A percentile compares a stretch with the other conserved stretches of the same genome.
Conservation (phyloP, 495 filamentous ascomycete species). For the Penicillium psychrofluorescens region DNA sequence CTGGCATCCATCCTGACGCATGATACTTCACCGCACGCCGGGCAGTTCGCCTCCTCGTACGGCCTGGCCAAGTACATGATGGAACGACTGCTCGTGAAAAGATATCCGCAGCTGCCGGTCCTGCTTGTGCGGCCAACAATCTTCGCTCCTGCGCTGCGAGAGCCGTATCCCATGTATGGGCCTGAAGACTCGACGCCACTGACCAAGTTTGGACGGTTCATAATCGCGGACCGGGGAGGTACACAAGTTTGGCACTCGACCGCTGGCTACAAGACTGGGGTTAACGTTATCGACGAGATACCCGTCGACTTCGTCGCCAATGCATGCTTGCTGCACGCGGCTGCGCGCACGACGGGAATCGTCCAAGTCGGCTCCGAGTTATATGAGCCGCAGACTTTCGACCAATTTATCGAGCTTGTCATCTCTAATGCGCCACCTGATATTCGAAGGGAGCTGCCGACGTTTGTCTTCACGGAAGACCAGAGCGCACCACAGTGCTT, state of each 20-base stretch:
- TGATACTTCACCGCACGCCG: constrained; percentile 10
- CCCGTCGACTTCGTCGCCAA: constrained; percentile 37
- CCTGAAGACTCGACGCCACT: constrained; percentile 27
- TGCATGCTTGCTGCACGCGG: constrained; percentile 29
- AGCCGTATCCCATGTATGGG: constrained; percentile 32
- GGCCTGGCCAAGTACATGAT: constrained; percentile 33
- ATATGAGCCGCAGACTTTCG: constrained; percentile 23
- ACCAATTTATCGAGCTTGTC: constrained; percentile 17
- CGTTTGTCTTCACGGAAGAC: constrained; percentile 23
- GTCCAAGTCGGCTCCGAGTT: constrained; percentile 26
- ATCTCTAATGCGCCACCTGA: constrained; percentile 12
- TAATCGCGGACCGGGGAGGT: constrained; percentile 16
- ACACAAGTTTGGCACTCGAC: constrained; percentile 30
- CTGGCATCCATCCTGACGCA: constrained; percentile 18
- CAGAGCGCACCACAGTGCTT: constrained; percentile 19
- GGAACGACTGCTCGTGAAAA: constrained; percentile 25
- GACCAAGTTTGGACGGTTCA: constrained; percentile 26
- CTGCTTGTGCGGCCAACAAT: constrained; percentile 34
- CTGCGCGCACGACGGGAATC: constrained; percentile 25
- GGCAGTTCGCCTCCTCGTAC: constrained; percentile 28
- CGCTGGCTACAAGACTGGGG: constrained; percentile 20
- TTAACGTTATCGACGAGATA: constrained; percentile 32
- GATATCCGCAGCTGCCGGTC: constrained; percentile 24
- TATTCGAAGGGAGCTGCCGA: constrained; percentile 16
- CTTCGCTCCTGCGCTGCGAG: constrained; percentile 29